Percentiles rank a stretch among this genome's conserved stretches.
These are phyloP conservation scores for Aureobasidium sp. DNA, from an alignment of 2,329 filamentous ascomycete species.

Conservation along the genomic window DNA sequence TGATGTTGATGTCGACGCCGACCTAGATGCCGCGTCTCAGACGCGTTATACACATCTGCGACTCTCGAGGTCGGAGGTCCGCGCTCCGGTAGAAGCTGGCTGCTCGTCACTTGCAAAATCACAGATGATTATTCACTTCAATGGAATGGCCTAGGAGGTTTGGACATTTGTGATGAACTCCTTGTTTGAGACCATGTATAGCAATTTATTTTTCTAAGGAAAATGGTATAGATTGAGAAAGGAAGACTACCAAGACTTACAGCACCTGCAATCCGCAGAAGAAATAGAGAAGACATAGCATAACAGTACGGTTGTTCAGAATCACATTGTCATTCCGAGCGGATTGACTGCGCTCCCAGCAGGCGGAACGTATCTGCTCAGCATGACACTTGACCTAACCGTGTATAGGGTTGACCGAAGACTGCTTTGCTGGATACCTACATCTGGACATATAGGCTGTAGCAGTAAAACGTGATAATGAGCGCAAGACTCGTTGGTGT, in stretches of 20 bases:
- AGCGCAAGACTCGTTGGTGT: not conserved
- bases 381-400: not conserved
- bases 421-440: not conserved
- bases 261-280: not conserved
- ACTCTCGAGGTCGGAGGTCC: not conserved
- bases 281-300: too few species aligned
- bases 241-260: not conserved
- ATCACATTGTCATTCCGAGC: too few species aligned
- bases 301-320: too few species aligned
- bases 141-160: not conserved
- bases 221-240: not conserved
- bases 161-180: not conserved
- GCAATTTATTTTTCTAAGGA: not conserved
- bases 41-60: not conserved
- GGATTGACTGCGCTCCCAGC: not conserved
- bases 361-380: not conserved
- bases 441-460: not conserved
- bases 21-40: not conserved
- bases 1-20: not conserved
- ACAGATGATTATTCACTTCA: not conserved
- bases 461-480: not conserved
- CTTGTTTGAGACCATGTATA: not conserved
- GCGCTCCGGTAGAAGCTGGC: not conserved
- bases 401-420: not conserved
- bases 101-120: not conserved